Conservation (phyloP, 306 rosid genomes). For the Castanea sativa region DNA sequence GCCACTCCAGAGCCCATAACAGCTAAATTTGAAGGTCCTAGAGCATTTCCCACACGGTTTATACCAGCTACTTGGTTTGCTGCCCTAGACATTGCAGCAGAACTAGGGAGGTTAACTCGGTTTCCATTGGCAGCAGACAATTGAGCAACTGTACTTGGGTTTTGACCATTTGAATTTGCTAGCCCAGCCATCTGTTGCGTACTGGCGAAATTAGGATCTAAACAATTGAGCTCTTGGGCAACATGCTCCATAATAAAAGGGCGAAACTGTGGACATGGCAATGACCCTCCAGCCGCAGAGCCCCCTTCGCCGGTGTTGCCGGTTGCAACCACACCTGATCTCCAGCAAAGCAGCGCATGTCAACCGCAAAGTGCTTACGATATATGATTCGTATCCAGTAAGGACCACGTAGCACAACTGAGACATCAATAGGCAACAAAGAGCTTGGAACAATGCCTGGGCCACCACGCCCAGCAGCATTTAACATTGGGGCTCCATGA, state of each 20-base stretch:
- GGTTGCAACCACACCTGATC: constrained; percentile 99
- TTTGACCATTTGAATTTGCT: constrained; percentile 65
- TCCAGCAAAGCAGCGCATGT: constrained; percentile 99
- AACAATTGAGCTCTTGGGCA: constrained; percentile 93
- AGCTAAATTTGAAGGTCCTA: constrained; percentile 80
- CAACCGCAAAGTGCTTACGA: constrained; percentile 91
- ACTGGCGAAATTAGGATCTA: constrained; percentile 73
- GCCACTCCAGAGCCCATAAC: constrained; percentile 59
- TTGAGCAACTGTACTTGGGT: constrained; percentile 59
- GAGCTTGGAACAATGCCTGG: constrained; percentile 99
- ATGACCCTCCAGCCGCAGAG: constrained; percentile 81
- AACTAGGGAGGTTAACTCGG: constrained; percentile 63
- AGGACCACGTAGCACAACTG: constrained; percentile 98
- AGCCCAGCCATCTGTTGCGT: constrained; percentile 74
- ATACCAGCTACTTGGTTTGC: constrained; percentile 72
- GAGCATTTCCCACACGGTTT: constrained; percentile 80
- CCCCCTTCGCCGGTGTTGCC: constrained; percentile 96
- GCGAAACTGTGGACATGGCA: constrained; percentile 97
- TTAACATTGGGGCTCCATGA: constrained; percentile 67
- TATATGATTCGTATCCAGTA: constrained; percentile 96
- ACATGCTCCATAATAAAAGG: constrained; percentile 99
- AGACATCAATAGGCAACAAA: constrained; percentile 94
- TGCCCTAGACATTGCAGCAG: constrained; percentile 76
- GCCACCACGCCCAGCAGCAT: constrained; percentile 94
- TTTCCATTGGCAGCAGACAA: constrained; percentile 69